Evolutionary conservation across 331 rosid species (phyloP).

Genomic region (Ulmus americana): DNA sequence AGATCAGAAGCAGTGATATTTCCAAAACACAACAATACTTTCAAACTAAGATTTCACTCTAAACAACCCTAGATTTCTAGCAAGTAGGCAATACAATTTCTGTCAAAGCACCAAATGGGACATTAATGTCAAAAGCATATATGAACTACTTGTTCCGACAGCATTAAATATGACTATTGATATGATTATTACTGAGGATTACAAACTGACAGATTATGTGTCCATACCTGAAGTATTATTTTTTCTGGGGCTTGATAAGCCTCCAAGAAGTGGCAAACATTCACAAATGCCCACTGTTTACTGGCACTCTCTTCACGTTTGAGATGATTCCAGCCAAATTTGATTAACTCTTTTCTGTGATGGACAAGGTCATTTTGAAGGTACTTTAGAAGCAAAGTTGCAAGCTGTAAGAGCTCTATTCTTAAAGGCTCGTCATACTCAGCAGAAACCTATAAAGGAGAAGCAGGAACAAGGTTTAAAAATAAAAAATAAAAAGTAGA

Average conservation of each 20-base stretch:
- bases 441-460: conserved; percentile 74
- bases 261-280: conserved; percentile 98
- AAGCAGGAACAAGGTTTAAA: not conserved
- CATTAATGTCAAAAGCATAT: not conserved
- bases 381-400: conserved; percentile 93
- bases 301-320: conserved; percentile 99
- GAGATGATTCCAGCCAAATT: conserved; percentile 99
- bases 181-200: not conserved
- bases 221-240: conserved; percentile 83
- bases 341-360: conserved; percentile 92
- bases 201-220: conserved; percentile 8
- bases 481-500: not conserved
- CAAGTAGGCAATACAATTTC: no score
- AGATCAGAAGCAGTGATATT: no score
- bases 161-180: not conserved
- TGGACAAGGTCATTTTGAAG: conserved; percentile 94
- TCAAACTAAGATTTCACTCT: no score
- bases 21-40: no score
- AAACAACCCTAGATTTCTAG: no score
- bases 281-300: conserved; percentile 99
- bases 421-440: conserved; percentile 95
- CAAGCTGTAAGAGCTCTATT: conserved; percentile 93
- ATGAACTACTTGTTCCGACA: conserved; percentile 8
- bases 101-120: no score
- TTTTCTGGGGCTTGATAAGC: conserved; percentile 99